Conservation (phyloP, 176 grass and related monocot genomes). For the Panicum miliaceum region DNA sequence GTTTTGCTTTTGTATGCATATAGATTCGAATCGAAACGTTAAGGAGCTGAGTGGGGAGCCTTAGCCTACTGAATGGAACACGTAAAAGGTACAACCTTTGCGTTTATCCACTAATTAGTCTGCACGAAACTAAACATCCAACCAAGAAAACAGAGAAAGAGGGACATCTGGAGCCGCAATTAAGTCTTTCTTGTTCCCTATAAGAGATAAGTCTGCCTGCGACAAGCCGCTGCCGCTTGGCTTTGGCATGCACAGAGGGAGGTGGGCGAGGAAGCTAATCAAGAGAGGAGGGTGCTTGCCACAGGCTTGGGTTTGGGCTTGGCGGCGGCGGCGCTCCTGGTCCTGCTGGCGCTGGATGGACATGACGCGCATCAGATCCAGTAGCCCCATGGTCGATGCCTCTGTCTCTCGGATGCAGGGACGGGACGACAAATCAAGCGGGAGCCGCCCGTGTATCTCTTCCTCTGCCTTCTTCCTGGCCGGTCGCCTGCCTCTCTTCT, state of each 20-base stretch:
- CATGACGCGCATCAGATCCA: conserved; percentile 1
- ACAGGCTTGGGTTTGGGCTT: neutral
- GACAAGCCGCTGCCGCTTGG: neutral
- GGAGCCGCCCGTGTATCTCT: too few relatives aligned
- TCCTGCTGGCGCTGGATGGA: neutral
- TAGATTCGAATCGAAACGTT: neutral
- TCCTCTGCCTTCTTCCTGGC: too few relatives aligned
- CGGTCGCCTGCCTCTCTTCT: too few relatives aligned
- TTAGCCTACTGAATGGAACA: neutral
- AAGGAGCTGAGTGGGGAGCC: neutral
- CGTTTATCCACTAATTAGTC: neutral
- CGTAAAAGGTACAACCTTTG: neutral
- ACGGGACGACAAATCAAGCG: neutral
- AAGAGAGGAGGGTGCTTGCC: neutral
- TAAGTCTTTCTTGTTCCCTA: neutral
- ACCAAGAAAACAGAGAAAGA: neutral
- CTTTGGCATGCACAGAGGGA: neutral
- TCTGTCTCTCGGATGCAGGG: neutral
- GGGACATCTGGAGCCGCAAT: neutral
- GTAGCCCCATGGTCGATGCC: neutral
- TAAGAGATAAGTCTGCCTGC: too few relatives aligned
- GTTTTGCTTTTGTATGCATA: neutral
- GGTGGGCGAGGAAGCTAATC: conserved; percentile 1
- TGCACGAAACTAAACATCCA: too few relatives aligned
- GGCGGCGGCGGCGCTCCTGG: conserved; percentile 1